Evolutionary conservation across 306 rosid species (phyloP).

Genomic region (Vigna hirtella): DNA sequence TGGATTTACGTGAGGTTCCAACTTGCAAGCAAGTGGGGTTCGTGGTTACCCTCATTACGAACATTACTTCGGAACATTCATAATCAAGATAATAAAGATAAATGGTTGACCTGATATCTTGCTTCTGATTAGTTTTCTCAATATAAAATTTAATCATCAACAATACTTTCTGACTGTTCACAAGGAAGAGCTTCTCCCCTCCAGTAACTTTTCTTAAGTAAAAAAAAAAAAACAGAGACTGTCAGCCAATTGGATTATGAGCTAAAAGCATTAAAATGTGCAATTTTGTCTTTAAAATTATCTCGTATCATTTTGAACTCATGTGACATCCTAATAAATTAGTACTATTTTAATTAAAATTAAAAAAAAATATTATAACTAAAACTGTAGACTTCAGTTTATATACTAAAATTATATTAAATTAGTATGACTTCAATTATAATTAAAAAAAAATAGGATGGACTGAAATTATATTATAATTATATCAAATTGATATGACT

Average conservation of each 20-base stretch:
- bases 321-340: too few species aligned
- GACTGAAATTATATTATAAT: too few species aligned
- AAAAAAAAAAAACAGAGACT: not conserved
- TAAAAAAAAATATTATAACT: too few species aligned
- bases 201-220: not conserved
- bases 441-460: too few species aligned
- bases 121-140: not conserved
- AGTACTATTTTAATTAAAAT: too few species aligned
- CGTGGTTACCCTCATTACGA: not conserved
- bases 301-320: too few species aligned
- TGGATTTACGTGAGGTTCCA: constrained; percentile 25
- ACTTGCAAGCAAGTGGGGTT: constrained; percentile 6
- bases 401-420: too few species aligned
- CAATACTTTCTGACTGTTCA: not conserved
- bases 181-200: not conserved
- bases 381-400: too few species aligned
- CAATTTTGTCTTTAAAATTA: too few species aligned
- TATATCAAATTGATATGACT: too few species aligned
- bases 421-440: too few species aligned
- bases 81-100: not conserved
- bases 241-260: not conserved
- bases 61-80: not conserved
- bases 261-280: too few species aligned
- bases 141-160: not conserved
- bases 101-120: constrained; percentile 3